Conservation (phyloP, 108 stramenopile genomes). For the Nitzschia putrida region DNA sequence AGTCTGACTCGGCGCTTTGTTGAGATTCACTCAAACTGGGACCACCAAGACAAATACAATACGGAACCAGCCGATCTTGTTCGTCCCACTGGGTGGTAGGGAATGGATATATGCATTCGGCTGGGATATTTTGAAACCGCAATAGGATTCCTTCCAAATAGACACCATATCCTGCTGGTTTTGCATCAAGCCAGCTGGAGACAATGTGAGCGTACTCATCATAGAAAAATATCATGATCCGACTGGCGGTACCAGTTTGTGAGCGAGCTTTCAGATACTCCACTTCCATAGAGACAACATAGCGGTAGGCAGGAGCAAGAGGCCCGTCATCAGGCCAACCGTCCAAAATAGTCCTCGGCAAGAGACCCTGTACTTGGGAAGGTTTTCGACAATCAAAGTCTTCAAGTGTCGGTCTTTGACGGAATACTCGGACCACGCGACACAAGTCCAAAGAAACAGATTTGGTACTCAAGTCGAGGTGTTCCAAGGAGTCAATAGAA, state of each 20-base stretch:
- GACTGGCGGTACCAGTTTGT: not conserved
- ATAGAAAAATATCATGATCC: constrained; percentile 65
- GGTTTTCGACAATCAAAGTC: not conserved
- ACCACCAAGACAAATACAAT: constrained; percentile 76
- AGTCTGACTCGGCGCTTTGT: no score
- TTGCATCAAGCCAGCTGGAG: constrained; percentile 28
- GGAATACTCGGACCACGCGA: not conserved
- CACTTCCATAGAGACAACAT: constrained; percentile 60
- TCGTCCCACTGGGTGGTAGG: constrained; percentile 24
- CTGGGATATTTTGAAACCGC: constrained; percentile 49
- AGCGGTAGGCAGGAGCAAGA: constrained; percentile 43
- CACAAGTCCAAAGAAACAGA: constrained; percentile 38
- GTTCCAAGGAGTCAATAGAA: constrained; percentile 39
- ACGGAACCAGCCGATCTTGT: constrained; percentile 21
- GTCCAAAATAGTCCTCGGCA: constrained; percentile 26
- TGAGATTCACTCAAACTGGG: not conserved
- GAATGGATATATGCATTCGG: constrained; percentile 59
- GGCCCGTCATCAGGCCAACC: constrained; percentile 64
- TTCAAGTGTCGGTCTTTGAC: not conserved
- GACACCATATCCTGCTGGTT: not conserved
- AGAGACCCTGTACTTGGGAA: not conserved
- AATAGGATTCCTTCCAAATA: not conserved
- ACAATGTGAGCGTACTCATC: constrained; percentile 55
- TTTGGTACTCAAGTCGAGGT: constrained; percentile 49
- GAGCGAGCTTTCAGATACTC: not conserved